Base-by-base conservation (phyloP, 495 filamentous ascomycete species). In the Penicillium coprophilum region DNA sequence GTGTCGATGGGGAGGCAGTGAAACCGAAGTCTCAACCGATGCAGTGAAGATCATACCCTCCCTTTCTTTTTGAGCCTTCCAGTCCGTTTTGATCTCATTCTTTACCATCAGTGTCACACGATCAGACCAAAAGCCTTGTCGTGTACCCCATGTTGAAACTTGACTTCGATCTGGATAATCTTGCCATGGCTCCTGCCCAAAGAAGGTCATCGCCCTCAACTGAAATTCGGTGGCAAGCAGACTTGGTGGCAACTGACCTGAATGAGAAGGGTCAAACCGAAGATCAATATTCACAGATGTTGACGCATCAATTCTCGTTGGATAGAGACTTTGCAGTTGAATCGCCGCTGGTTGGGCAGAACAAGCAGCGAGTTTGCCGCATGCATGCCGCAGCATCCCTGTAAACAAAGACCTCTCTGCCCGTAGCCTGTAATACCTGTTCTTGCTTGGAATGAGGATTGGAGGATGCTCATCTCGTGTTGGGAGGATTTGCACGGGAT, bases 121-220 rank as follows among this genome's bases (percentile, higher is more conserved):
- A 1, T 56, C 48, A 19, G 58, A 52, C 58, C 58, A 56, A 4
- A 46, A 43, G 2, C 17, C 41, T 19, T 48, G 58, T 30, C 41
- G 32, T 23, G 46, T 7, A 10, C 43, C 34, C 58, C 53, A 56
- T 2, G 43, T 28, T 13, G 53, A 39, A 21, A 24, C 10, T 5
- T 52, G 32, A 21, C 43, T 6, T 2, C 41, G 43, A 39, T 56
- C 47, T 17, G 58, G 58, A 17, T 31, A 53, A 15, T 44, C 9
- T 7, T 36, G 34, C 53, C 53, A 60, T 15, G 53, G 17, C 21
- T 60, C 32, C 31, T 56, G 32, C 21, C 47, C 48, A 31, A 51
- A 56, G 47, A 60, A 60, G 1, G 58, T 56, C 31, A 60, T 34
- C 9, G 48, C 53, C 23, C 46, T 38, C 2, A 60, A 43, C 15